Evolutionary conservation across 352 stramenopile genomes (phyloP).

Genomic region (Phytopythium sindhum): DNA sequence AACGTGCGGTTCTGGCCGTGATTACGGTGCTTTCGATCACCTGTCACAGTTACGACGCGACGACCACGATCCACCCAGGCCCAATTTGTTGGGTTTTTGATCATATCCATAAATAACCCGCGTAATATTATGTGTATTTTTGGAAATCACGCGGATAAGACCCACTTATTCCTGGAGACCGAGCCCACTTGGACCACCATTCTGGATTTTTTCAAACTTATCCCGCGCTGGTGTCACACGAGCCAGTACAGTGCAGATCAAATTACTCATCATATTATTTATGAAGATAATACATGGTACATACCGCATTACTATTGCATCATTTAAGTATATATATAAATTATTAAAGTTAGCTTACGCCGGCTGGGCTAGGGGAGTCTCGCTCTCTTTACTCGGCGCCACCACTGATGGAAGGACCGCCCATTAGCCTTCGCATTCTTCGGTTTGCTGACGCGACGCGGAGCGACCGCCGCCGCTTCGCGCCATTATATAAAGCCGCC

Average conservation of each 20-base stretch:
- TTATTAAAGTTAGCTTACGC: neutral
- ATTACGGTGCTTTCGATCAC: neutral
- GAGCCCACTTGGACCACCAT: neutral
- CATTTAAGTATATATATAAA: neutral
- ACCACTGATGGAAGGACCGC: neutral
- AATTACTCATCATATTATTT: neutral
- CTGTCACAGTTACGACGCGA: neutral
- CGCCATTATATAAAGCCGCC: too few species aligned
- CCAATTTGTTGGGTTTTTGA: neutral
- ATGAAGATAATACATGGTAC: too few species aligned
- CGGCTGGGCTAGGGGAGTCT: neutral
- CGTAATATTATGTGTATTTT: neutral
- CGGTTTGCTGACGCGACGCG: neutral
- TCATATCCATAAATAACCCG: neutral
- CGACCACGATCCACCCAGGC: neutral
- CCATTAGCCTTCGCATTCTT: neutral
- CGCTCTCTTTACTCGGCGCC: neutral
- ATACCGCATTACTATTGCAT: too few species aligned
- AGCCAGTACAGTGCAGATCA: neutral
- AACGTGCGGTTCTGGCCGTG: neutral
- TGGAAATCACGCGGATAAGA: neutral
- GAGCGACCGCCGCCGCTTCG: neutral
- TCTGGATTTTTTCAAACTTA: constrained; percentile 3
- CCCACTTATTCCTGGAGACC: neutral
- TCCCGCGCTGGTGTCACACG: neutral